Percentiles rank a stretch among this genome's conserved stretches.
phyloP scores from a whole-genome alignment of 2,329 filamentous ascomycete species.

The Penicillium frequentans region DNA sequence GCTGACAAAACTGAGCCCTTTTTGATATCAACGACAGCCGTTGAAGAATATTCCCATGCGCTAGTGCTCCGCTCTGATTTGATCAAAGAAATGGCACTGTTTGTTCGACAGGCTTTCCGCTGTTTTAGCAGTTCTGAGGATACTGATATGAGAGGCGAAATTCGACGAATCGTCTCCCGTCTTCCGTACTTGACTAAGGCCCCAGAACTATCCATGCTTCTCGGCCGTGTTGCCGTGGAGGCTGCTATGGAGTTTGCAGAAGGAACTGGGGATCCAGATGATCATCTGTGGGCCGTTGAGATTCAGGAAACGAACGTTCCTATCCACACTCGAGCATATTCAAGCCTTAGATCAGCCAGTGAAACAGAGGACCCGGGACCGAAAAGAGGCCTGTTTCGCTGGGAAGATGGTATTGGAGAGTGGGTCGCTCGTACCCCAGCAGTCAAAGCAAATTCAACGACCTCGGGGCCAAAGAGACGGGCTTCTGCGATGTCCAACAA shows the following conservation, averaged over 20 bases:
- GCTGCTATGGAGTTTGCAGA: slow-evolving; percentile 44
- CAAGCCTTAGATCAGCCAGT: slow-evolving; percentile 9
- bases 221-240: slow-evolving; percentile 39
- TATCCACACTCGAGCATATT: slow-evolving; percentile 14
- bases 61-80: slow-evolving; percentile 32
- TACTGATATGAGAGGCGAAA: slow-evolving; percentile 23
- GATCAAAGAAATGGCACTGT: slow-evolving; percentile 34
- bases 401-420: slow-evolving; percentile 59
- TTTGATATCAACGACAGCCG: slow-evolving; percentile 17
- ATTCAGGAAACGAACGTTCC: slow-evolving; percentile 35
- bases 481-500: slow-evolving; percentile 9
- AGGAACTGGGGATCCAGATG: slow-evolving; percentile 35
- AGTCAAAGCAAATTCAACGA: slow-evolving; percentile 21
- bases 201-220: slow-evolving; percentile 26
- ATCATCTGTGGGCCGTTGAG: slow-evolving; percentile 41
- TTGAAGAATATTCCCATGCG: slow-evolving; percentile 32
- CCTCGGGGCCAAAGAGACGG: slow-evolving; percentile 3
- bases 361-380: slow-evolving; percentile 15
- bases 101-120: slow-evolving; percentile 35
- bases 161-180: slow-evolving; percentile 28
- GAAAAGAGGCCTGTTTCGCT: slow-evolving; percentile 42
- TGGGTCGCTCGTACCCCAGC: slow-evolving; percentile 55
- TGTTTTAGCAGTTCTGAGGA: slow-evolving; percentile 31
- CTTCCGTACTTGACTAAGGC: slow-evolving; percentile 21
- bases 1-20: slow-evolving; percentile 5